Evolutionary conservation across 306 rosid species (phyloP).

Genomic region (Trichosanthes truncata): DNA sequence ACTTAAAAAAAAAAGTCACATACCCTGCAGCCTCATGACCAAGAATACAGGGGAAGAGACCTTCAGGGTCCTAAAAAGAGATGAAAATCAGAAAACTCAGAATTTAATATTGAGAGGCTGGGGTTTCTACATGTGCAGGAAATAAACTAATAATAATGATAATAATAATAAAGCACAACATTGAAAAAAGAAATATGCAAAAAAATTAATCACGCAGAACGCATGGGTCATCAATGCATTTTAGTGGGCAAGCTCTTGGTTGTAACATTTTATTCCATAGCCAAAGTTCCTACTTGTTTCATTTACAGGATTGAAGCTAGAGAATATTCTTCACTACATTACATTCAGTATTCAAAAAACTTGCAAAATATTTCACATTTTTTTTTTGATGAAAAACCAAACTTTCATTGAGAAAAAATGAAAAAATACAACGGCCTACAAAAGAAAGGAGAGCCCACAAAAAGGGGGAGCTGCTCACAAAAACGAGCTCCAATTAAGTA

Average conservation of each 20-base stretch:
- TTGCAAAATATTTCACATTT: not conserved
- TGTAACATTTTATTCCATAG: not conserved
- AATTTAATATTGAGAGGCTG: not conserved
- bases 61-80: constrained; percentile 76
- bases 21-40: constrained; percentile 86
- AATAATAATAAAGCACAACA: not conserved
- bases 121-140: not conserved
- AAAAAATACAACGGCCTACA: no score
- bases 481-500: no score
- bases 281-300: not conserved
- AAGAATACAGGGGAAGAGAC: constrained; percentile 91
- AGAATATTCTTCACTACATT: not conserved
- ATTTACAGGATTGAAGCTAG: not conserved
- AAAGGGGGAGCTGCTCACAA: no score
- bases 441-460: no score
- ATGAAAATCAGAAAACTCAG: not conserved
- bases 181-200: not conserved
- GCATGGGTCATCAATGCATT: not conserved
- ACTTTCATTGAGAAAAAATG: no score
- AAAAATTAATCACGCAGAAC: not conserved
- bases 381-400: no score
- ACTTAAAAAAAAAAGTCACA: not conserved
- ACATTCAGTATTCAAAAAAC: not conserved
- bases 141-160: not conserved
- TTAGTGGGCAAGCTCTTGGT: not conserved